Percentiles rank a stretch among this genome's conserved stretches.
Evolutionary conservation across 768 basidiomycete genomes (phyloP).

Genomic region (Boletus rubroflammeus): DNA sequence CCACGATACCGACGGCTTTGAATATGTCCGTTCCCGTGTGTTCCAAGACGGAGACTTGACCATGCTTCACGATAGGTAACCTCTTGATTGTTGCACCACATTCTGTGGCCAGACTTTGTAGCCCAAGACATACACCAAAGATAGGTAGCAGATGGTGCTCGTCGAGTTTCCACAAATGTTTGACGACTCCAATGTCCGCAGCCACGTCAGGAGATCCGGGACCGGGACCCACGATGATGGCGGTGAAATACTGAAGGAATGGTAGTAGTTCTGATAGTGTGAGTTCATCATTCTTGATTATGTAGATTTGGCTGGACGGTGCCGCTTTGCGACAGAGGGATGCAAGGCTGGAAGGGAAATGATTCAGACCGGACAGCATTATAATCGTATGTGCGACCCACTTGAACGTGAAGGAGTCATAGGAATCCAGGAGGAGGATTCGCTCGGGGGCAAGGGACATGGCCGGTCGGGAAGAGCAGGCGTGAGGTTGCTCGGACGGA

Average conservation of each 20-base stretch:
- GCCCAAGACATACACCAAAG: constrained; percentile 81
- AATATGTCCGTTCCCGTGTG: constrained; percentile 64
- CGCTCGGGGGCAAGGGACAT: constrained; percentile 38
- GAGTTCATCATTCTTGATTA: constrained; percentile 71
- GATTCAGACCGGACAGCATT: background rate
- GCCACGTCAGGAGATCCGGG: constrained; percentile 69
- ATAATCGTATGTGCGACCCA: constrained; percentile 34
- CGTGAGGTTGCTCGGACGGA: background rate
- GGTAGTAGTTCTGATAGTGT: constrained; percentile 47
- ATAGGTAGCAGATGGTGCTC: constrained; percentile 56
- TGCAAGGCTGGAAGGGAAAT: constrained; percentile 52
- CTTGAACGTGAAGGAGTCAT: constrained; percentile 90
- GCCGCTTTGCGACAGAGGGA: constrained; percentile 63
- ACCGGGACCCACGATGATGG: constrained; percentile 73
- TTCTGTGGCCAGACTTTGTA: constrained; percentile 70
- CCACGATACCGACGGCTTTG: constrained; percentile 46
- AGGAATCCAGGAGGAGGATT: constrained; percentile 75
- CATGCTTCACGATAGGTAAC: constrained; percentile 71
- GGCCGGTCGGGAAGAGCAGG: constrained; percentile 5
- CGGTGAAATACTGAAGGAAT: constrained; percentile 58
- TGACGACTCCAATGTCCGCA: constrained; percentile 65
- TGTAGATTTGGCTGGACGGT: constrained; percentile 57
- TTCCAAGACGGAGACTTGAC: constrained; percentile 62
- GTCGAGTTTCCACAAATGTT: constrained; percentile 63
- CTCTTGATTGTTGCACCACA: constrained; percentile 59